Evolutionary conservation across 352 stramenopile genomes (phyloP).

Genomic region (Bremia lactucae): DNA sequence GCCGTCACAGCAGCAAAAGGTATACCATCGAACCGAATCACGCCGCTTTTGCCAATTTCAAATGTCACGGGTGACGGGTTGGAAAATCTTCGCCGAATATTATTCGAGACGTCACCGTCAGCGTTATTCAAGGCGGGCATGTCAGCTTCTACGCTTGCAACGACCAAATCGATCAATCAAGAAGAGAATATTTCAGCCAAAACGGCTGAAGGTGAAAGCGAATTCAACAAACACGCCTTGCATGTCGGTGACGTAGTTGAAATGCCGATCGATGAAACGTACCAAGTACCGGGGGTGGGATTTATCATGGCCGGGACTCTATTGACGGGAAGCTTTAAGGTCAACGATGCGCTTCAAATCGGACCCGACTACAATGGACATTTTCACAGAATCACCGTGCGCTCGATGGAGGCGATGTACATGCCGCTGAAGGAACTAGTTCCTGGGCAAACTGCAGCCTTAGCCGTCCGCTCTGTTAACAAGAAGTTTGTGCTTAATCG

Average conservation of each 20-base stretch:
- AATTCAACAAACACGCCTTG: constrained; percentile 10
- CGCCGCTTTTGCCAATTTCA: constrained; percentile 94
- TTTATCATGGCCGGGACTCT: constrained; percentile 92
- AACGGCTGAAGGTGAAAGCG: constrained; percentile 2
- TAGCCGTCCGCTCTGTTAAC: constrained; percentile 84
- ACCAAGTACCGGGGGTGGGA: constrained; percentile 89
- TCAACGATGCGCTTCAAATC: constrained; percentile 84
- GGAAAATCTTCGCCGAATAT: constrained; percentile 63
- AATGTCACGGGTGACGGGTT: constrained; percentile 95
- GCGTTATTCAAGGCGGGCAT: constrained; percentile 70
- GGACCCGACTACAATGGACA: constrained; percentile 84
- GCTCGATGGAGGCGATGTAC: constrained; percentile 87
- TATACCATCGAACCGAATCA: constrained; percentile 87
- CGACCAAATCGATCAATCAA: constrained; percentile 49
- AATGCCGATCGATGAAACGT: constrained; percentile 84
- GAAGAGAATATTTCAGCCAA: constrained; percentile 21
- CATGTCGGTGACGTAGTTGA: constrained; percentile 45
- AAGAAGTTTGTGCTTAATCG: constrained; percentile 79
- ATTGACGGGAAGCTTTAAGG: constrained; percentile 82
- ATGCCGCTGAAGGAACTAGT: constrained; percentile 82
- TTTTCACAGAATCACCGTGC: constrained; percentile 81
- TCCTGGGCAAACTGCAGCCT: constrained; percentile 73
- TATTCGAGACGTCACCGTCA: constrained; percentile 51
- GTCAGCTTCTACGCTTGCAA: constrained; percentile 41
- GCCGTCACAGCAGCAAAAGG: constrained; percentile 80